Conservation (phyloP, 2,329 filamentous ascomycete genomes). For the Lasiodiplodia hormozganensis region DNA sequence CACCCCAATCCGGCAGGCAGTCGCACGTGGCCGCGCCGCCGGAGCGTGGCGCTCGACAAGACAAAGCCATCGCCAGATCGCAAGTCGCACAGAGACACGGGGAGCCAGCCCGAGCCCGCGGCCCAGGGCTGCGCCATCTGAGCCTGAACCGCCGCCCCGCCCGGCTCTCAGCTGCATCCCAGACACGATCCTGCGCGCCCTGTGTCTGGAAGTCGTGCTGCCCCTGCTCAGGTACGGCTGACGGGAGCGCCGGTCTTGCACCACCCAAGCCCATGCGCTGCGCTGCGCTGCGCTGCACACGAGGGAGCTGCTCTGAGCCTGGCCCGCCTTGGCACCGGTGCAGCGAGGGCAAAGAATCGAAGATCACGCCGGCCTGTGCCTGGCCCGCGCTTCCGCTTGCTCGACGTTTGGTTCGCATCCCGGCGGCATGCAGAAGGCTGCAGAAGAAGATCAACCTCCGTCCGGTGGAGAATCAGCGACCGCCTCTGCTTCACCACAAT, state of each 20-base stretch:
- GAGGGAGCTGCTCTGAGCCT: slow-evolving; percentile 4
- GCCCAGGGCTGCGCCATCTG: not conserved
- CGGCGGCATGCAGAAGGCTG: not conserved
- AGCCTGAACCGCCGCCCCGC: not conserved
- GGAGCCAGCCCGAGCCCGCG: not conserved
- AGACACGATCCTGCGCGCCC: not conserved
- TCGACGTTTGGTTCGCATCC: not conserved
- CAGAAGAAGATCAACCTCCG: not conserved
- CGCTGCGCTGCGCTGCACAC: not conserved
- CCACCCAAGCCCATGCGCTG: not conserved
- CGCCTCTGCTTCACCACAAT: not conserved
- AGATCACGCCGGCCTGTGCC: not conserved
- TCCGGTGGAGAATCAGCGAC: not conserved
- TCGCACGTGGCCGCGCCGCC: slow-evolving; percentile 7
- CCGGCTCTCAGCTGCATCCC: not conserved
- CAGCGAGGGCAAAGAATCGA: not conserved
- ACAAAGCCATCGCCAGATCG: not conserved
- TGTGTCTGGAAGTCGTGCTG: not conserved
- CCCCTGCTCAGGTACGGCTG: slow-evolving; percentile 17
- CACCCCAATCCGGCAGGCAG: not conserved
- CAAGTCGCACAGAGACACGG: not conserved
- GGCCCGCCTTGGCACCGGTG: not conserved
- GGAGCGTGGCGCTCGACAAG: not conserved
- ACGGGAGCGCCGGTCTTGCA: not conserved
- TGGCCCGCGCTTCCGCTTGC: slow-evolving; percentile 9